Percentiles rank a stretch among this genome's conserved stretches.
phyloP scores from a whole-genome alignment of 129 eudicot species.

The Logfia minima region DNA sequence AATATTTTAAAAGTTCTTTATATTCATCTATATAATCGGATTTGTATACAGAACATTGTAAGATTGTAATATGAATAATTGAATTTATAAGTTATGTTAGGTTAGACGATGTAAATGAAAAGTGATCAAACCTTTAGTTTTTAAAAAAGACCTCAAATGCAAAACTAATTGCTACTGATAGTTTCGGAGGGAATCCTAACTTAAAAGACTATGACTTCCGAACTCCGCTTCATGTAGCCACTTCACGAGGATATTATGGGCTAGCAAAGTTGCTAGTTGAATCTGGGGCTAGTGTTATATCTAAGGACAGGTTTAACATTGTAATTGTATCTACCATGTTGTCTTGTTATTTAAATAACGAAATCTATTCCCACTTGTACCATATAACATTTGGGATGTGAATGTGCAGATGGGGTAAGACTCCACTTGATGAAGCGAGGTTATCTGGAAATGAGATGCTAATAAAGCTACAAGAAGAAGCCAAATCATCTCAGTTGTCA shows the following conservation, averaged over 20 bases:
- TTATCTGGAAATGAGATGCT: conserved; percentile 61
- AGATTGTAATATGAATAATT: too few relatives aligned
- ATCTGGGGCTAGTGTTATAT: conserved; percentile 82
- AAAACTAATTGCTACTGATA: conserved; percentile 19
- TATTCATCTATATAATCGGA: too few relatives aligned
- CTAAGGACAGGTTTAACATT: conserved; percentile 70
- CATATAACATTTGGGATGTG: background rate
- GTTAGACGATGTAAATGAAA: too few relatives aligned
- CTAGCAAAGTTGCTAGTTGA: conserved; percentile 79
- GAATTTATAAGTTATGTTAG: too few relatives aligned
- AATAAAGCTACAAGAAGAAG: conserved; percentile 67
- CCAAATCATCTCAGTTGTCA: conserved; percentile 48
- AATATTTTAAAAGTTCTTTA: too few relatives aligned
- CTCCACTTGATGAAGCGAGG: conserved; percentile 77
- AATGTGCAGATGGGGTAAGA: conserved; percentile 85
- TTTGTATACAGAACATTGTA: too few relatives aligned
- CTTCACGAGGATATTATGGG: conserved; percentile 66
- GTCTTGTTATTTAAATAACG: background rate
- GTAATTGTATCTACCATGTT: conserved; percentile 1
- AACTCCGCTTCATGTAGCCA: conserved; percentile 90
- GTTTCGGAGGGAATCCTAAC: conserved; percentile 71
- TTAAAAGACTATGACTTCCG: conserved; percentile 73
- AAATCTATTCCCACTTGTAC: too few relatives aligned
- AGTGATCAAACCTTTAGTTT: too few relatives aligned
- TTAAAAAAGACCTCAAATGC: too few relatives aligned